Conservation (phyloP, 768 basidiomycete species). For the Suillus tomentosus region DNA sequence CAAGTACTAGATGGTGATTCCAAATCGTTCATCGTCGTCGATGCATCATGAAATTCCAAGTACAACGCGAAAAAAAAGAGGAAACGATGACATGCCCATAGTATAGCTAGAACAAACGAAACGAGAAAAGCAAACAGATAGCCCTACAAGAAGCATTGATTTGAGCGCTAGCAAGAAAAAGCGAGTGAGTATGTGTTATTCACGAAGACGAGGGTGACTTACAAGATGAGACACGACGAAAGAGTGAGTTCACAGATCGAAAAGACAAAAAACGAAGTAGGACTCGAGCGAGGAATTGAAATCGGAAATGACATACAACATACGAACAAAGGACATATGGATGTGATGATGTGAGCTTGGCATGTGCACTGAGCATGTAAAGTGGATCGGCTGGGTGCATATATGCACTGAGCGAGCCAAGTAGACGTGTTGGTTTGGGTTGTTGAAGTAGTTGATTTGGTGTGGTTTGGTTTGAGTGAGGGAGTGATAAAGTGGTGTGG, state of each 20-base stretch:
- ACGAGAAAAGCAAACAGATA: conserved; percentile 10
- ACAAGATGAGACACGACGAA: neutral
- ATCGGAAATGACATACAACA: neutral
- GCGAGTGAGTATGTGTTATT: neutral
- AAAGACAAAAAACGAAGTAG: conserved; percentile 1
- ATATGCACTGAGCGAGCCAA: conserved; percentile 3
- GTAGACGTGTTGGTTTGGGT: neutral
- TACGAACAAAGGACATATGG: neutral
- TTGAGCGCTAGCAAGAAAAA: neutral
- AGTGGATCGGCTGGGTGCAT: neutral
- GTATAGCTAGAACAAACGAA: conserved; percentile 1
- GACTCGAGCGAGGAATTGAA: neutral
- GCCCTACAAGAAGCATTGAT: conserved; percentile 8
- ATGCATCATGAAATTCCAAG: neutral
- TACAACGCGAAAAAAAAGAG: neutral
- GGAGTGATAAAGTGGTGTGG: conserved; percentile 1
- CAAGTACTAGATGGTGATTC: neutral
- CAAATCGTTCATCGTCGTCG: neutral
- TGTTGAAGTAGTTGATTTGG: neutral
- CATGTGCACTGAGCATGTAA: conserved; percentile 2
- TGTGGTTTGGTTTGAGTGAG: neutral
- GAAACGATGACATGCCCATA: conserved; percentile 1
- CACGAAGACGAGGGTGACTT: neutral
- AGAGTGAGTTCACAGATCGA: neutral
- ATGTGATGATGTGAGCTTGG: neutral